These are phyloP conservation scores for Bryoerythrophyllum caledonicum DNA, from an alignment of 225 moss, liverwort and hornwort genomes.

Conservation along the genomic window DNA sequence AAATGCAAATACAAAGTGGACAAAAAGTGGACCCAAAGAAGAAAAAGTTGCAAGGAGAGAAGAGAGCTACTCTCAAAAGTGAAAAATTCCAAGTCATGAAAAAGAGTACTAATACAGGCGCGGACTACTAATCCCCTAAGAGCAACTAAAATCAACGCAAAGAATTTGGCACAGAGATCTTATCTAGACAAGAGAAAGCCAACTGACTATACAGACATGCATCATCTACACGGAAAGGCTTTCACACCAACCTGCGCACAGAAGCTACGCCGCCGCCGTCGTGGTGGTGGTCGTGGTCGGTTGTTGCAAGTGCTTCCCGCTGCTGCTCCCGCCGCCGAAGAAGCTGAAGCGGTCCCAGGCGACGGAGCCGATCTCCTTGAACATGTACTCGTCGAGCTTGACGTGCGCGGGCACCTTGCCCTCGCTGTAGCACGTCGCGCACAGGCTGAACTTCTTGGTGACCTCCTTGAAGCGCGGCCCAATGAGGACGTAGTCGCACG, in stretches of 20 bases:
- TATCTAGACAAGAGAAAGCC: conserved; percentile 34
- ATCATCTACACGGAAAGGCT: conserved; percentile 32
- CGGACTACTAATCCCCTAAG: conserved; percentile 17
- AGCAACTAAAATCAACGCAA: conserved; percentile 22
- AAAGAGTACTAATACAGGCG: conserved; percentile 43
- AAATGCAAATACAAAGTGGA: no score
- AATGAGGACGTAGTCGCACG: conserved; percentile 84
- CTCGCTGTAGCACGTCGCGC: conserved; percentile 87
- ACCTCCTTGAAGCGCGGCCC: conserved; percentile 91
- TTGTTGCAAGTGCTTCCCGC: conserved; percentile 39
- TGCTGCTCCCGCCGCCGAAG: conserved; percentile 25
- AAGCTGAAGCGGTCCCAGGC: conserved; percentile 58
- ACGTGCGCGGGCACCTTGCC: conserved; percentile 79
- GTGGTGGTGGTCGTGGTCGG: conserved; percentile 8
- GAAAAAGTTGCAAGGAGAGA: no score
- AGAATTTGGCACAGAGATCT: conserved; percentile 38
- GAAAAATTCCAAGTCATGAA: conserved; percentile 21
- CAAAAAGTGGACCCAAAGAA: no score
- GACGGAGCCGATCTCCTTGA: conserved; percentile 74
- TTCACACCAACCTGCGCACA: no score
- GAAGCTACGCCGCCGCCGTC: conserved; percentile 24
- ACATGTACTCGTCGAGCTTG: conserved; percentile 80
- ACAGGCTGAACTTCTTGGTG: conserved; percentile 75
- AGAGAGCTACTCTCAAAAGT: conserved; percentile 8
- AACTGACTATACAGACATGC: conserved; percentile 53